Evolutionary conservation across 1,284 basidiomycete species (phyloP).

Genomic region (Boletellus deceptivus): DNA sequence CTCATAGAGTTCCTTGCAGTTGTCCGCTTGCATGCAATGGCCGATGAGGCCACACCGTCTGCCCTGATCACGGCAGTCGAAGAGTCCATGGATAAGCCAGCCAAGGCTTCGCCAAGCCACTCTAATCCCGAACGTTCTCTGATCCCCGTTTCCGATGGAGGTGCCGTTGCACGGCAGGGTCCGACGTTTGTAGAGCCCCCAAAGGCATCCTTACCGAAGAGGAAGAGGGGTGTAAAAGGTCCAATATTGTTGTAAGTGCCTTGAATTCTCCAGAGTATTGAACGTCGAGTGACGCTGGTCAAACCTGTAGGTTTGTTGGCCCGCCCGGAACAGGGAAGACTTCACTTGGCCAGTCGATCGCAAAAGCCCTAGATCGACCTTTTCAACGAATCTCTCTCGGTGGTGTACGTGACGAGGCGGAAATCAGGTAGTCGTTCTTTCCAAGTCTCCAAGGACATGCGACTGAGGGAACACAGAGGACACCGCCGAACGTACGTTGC

Average conservation of each 20-base stretch:
- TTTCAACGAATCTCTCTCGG: slow-evolving; percentile 94
- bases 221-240: slow-evolving; percentile 57
- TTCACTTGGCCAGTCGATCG: slow-evolving; percentile 83
- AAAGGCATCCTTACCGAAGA: slow-evolving; percentile 10
- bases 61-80: neutral
- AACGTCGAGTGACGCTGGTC: neutral
- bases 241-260: slow-evolving; percentile 74
- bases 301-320: slow-evolving; percentile 61
- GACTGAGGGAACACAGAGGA: slow-evolving; percentile 43
- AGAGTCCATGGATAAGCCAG: slow-evolving; percentile 1
- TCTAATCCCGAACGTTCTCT: slow-evolving; percentile 22
- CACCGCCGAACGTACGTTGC: slow-evolving; percentile 91
- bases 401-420: slow-evolving; percentile 87
- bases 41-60: slow-evolving; percentile 25
- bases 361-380: slow-evolving; percentile 76
- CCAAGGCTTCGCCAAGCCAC: slow-evolving; percentile 11
- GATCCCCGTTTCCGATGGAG: slow-evolving; percentile 10
- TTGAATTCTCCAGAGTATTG: neutral
- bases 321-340: slow-evolving; percentile 87
- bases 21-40: slow-evolving; percentile 73
- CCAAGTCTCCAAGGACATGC: neutral
- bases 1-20: slow-evolving; percentile 90
- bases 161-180: slow-evolving; percentile 6
- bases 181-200: slow-evolving; percentile 8
- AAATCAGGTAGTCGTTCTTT: slow-evolving; percentile 53